These are phyloP conservation scores for Aspergillus fumigatiaffinis DNA, from an alignment of 2,329 filamentous ascomycete genomes.

Conservation along the genomic window DNA sequence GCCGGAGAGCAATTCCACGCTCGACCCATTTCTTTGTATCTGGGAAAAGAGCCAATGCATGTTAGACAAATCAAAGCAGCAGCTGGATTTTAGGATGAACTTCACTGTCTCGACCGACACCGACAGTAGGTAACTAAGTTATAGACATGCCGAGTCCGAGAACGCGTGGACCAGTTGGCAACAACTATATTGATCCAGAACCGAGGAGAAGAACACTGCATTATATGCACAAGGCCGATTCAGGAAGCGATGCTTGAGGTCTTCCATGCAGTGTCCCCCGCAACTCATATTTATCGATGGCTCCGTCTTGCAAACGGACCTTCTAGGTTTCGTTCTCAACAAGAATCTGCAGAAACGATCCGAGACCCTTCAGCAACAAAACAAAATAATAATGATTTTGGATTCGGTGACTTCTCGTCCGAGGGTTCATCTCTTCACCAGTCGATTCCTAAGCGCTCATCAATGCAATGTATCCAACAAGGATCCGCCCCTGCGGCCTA, in stretches of 20 bases:
- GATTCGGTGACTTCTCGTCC: neutral
- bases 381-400: neutral
- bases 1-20: conserved; percentile 4
- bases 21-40: conserved; percentile 1
- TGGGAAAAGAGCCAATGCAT: neutral
- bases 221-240: neutral
- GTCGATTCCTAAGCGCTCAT: neutral
- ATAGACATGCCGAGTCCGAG: neutral
- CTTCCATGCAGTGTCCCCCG: neutral
- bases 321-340: neutral
- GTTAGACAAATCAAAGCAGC: neutral
- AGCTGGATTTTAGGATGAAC: neutral
- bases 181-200: neutral
- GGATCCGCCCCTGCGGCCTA: neutral
- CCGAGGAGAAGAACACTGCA: neutral
- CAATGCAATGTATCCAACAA: neutral
- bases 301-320: neutral
- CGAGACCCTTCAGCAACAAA: neutral
- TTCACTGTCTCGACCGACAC: neutral
- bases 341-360: neutral
- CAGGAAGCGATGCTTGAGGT: neutral
- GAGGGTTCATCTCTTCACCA: neutral
- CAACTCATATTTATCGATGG: neutral
- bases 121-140: neutral
- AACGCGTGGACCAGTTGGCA: neutral